Base-by-base conservation (phyloP, 2,329 filamentous ascomycete species). In the Xylariaceae sp. region DNA sequence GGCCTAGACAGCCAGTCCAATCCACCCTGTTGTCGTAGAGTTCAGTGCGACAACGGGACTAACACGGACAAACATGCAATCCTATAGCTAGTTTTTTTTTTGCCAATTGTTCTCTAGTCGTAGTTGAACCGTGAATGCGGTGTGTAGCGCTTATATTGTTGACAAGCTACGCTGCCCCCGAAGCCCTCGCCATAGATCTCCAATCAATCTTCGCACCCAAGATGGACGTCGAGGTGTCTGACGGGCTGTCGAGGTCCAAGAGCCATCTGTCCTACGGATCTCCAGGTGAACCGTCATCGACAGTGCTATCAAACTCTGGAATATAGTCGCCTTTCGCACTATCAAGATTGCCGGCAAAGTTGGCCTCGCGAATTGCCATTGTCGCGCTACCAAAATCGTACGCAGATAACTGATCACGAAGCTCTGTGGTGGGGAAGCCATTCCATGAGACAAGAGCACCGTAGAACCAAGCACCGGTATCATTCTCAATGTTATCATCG, bases 1-100 rank as follows among this genome's bases (percentile, higher is more conserved):
- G 80, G 80, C 78, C 80, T 82, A 82, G 80, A 83, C 80, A 83
- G 78, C 80, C 80, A 65, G 78, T 81, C 79, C 76, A 71, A 75
- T 83, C 80, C 80, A 83, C 80, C 80, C 80, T 80, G 79, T 71
- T 76, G 72, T 70, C 74, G 78, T 76, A 71, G 74, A 77, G 52
- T 31, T 53, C 57, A 68, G 73, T 82, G 76, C 77, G 77, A 69
- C 70, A 74, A 72, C 75, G 73, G 80, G 80, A 83, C 80, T 83
- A 83, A 75, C 75, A 75, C 74, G 77, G 79, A 78, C 78, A 77
- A 63, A 83, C 77, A 82, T 75, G 12, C 49, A 35, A 45, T 52
- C 38, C 14, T 43, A 33, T 35, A 39, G 39, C 19, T 12, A 17
- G 43, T n/a, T 14, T 38, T 27, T 18, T n/a, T n/a, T n/a, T n/a